phyloP scores from a whole-genome alignment of 1,284 basidiomycete species.

The Apiotrichum porosum region DNA sequence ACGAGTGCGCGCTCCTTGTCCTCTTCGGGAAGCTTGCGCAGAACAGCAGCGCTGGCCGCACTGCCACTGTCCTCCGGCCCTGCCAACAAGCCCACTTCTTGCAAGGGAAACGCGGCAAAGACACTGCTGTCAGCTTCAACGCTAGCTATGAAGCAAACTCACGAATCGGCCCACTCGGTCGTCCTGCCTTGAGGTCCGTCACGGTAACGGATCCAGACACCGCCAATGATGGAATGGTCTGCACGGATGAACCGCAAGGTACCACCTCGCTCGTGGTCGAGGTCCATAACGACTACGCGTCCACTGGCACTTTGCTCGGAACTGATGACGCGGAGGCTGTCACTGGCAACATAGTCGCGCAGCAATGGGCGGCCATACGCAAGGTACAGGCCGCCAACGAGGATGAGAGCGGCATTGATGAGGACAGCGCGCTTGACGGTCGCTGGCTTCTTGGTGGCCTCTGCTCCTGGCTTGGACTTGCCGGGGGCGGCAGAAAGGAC shows the following conservation, averaged over 20 bases:
- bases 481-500: too few species aligned
- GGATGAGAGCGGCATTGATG: too few species aligned
- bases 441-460: too few species aligned
- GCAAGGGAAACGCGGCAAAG: conserved; percentile 75
- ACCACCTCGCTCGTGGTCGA: conserved; percentile 54
- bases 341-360: too few species aligned
- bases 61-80: too few species aligned
- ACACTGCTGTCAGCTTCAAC: conserved; percentile 57
- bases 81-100: conserved; percentile 74
- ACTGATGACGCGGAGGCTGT: conserved; percentile 6
- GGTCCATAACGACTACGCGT: conserved; percentile 68
- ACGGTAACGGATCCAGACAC: conserved; percentile 63
- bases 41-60: too few species aligned
- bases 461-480: too few species aligned
- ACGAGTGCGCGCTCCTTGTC: conserved; percentile 25
- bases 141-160: conserved; percentile 19
- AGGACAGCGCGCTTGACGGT: too few species aligned
- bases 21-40: too few species aligned
- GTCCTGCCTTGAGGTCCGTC: conserved; percentile 32
- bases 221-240: conserved; percentile 82
- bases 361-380: background rate
- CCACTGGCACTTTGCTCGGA: conserved; percentile 65
- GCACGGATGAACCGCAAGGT: conserved; percentile 75
- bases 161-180: conserved; percentile 54
- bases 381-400: too few species aligned